These are phyloP conservation scores for Ceratocystis destructans DNA, from an alignment of 2,329 filamentous ascomycete species.

Conservation along the genomic window DNA sequence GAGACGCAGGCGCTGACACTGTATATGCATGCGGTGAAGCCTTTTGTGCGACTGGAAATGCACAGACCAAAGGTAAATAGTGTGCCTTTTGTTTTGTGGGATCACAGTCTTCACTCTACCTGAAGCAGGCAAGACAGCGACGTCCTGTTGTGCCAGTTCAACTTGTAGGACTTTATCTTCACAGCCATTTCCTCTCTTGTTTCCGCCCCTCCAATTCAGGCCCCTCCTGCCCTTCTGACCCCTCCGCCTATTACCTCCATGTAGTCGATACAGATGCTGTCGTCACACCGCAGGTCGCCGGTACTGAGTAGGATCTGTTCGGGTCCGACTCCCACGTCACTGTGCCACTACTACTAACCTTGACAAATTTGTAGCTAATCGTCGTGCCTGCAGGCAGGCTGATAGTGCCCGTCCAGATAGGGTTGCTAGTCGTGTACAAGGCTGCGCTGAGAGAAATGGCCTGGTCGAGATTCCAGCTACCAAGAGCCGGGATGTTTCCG, in stretches of 20 bases:
- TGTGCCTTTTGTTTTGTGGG: background rate
- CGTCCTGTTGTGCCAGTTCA: background rate
- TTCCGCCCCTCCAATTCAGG: too few relatives aligned
- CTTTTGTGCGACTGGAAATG: background rate
- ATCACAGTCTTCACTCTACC: background rate
- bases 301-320: slow-evolving; percentile 27
- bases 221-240: background rate
- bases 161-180: background rate
- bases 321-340: slow-evolving; percentile 46
- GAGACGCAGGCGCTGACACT: background rate
- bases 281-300: slow-evolving; percentile 15
- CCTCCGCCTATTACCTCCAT: slow-evolving; percentile 9
- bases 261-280: slow-evolving; percentile 15
- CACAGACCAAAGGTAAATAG: background rate
- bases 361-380: slow-evolving; percentile 50
- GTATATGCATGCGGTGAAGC: background rate
- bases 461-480: slow-evolving; percentile 27
- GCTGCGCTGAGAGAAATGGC: slow-evolving; percentile 38
- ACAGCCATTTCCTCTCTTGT: background rate
- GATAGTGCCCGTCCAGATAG: slow-evolving; percentile 40
- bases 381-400: slow-evolving; percentile 37
- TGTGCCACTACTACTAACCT: slow-evolving; percentile 35
- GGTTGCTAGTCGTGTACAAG: slow-evolving; percentile 40
- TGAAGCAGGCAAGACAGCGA: background rate
- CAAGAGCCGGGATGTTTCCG: slow-evolving; percentile 29